These are phyloP conservation scores for Penicillium samsonianum DNA, from an alignment of 495 filamentous ascomycete species.

Conservation along the genomic window DNA sequence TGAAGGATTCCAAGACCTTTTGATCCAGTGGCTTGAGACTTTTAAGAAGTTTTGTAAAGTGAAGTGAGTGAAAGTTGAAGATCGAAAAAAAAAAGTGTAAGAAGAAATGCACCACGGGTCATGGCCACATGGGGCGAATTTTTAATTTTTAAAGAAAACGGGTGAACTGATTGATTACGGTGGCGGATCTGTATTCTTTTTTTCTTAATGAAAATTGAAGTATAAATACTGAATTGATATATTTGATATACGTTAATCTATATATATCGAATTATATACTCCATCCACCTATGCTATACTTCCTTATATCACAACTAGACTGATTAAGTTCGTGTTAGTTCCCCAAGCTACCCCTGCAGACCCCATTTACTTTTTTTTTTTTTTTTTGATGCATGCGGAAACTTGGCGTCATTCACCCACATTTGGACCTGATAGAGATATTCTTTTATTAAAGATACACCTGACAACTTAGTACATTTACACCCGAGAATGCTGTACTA, in stretches of 20 bases:
- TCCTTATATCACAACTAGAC: constrained; percentile 4
- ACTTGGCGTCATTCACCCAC: constrained; percentile 23
- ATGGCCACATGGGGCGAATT: constrained; percentile 18
- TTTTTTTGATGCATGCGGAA: constrained; percentile 24
- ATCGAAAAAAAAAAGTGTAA: background rate
- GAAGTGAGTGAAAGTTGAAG: constrained; percentile 2
- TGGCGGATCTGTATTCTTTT: constrained; percentile 2
- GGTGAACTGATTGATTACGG: constrained; percentile 7
- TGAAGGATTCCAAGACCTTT: too few relatives aligned
- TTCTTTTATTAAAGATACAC: too few relatives aligned
- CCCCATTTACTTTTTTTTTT: constrained; percentile 25
- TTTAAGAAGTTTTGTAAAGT: background rate
- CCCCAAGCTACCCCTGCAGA: constrained; percentile 33
- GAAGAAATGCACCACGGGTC: constrained; percentile 4
- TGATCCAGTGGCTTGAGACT: background rate
- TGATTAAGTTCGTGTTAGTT: constrained; percentile 17
- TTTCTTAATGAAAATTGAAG: background rate
- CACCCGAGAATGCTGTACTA: too few relatives aligned
- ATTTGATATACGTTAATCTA: too few relatives aligned
- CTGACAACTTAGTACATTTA: too few relatives aligned
- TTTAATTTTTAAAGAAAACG: background rate
- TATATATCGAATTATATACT: too few relatives aligned
- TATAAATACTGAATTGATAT: background rate
- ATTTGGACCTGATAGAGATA: background rate
- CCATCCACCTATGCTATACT: background rate